A percentile compares a stretch with the other conserved stretches of the same genome.
Conservation (phyloP, 108 stramenopile genomes). For the Cyclotella cryptica region DNA sequence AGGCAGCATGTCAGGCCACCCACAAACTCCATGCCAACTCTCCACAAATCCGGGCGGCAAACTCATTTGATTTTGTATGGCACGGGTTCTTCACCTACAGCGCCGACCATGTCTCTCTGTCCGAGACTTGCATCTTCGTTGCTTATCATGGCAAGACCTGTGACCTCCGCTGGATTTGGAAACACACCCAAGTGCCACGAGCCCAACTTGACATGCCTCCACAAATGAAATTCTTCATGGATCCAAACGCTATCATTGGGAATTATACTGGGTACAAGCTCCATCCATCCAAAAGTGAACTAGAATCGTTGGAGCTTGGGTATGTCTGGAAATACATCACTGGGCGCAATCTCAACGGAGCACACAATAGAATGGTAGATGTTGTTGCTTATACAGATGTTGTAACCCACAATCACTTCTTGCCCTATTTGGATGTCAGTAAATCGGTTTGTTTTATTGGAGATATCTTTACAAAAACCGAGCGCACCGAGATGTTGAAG, state of each 20-base stretch:
- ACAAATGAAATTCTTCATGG: slow-evolving; percentile 12
- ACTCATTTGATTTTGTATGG: no score
- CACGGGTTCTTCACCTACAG: no score
- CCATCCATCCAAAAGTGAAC: background rate
- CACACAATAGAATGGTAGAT: slow-evolving; percentile 18
- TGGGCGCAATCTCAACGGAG: slow-evolving; percentile 17
- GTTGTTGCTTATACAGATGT: slow-evolving; percentile 12
- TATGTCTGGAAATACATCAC: slow-evolving; percentile 14
- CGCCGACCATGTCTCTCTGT: no score
- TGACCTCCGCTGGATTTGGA: slow-evolving; percentile 20
- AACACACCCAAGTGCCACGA: slow-evolving; percentile 1
- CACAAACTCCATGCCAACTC: no score
- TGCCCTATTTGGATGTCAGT: background rate
- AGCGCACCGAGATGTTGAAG: background rate
- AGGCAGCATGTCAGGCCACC: no score
- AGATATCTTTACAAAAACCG: slow-evolving; percentile 1
- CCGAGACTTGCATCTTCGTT: no score
- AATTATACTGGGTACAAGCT: background rate
- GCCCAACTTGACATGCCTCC: background rate
- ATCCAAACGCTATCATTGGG: slow-evolving; percentile 8
- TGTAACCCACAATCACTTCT: background rate
- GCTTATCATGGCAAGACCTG: slow-evolving; percentile 14
- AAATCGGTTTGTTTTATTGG: background rate
- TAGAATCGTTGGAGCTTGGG: slow-evolving; percentile 2
- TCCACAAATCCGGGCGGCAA: no score